phyloP scores from a whole-genome alignment of 2,329 filamentous ascomycete genomes.

The Penicillium sp. region DNA sequence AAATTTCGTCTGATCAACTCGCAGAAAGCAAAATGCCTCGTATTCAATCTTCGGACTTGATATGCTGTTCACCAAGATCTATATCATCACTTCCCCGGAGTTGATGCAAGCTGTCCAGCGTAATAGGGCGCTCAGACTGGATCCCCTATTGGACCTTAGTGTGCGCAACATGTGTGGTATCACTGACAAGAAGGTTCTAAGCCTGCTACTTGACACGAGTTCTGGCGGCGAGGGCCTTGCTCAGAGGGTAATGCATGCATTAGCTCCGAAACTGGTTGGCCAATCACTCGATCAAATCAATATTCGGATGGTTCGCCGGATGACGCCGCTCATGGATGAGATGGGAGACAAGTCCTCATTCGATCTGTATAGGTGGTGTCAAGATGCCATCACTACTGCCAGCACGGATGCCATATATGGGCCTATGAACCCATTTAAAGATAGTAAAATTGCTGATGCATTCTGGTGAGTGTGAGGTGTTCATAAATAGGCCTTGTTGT shows the following conservation, averaged over 20 bases:
- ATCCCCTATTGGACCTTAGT: slow-evolving; percentile 19
- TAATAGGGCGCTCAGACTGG: slow-evolving; percentile 23
- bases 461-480: slow-evolving; percentile 18
- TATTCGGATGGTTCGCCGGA: slow-evolving; percentile 18
- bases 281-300: slow-evolving; percentile 27
- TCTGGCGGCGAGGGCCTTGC: slow-evolving; percentile 20
- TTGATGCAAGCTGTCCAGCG: slow-evolving; percentile 24
- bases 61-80: slow-evolving; percentile 25
- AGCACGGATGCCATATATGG: slow-evolving; percentile 30
- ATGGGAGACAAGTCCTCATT: slow-evolving; percentile 10
- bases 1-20: background rate
- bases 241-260: slow-evolving; percentile 18
- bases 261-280: slow-evolving; percentile 24
- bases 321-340: slow-evolving; percentile 16
- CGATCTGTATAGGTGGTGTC: slow-evolving; percentile 28
- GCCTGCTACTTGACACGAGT: slow-evolving; percentile 19
- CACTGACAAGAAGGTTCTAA: slow-evolving; percentile 8
- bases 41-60: slow-evolving; percentile 23
- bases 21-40: slow-evolving; percentile 12
- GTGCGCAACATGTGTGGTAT: slow-evolving; percentile 20
- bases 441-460: slow-evolving; percentile 15
- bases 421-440: slow-evolving; percentile 27
- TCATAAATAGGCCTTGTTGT: too few species aligned
- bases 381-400: slow-evolving; percentile 24
- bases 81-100: slow-evolving; percentile 24